Base-by-base conservation (phyloP, 805 yeast species). In the Lachancea thermotolerans region DNA sequence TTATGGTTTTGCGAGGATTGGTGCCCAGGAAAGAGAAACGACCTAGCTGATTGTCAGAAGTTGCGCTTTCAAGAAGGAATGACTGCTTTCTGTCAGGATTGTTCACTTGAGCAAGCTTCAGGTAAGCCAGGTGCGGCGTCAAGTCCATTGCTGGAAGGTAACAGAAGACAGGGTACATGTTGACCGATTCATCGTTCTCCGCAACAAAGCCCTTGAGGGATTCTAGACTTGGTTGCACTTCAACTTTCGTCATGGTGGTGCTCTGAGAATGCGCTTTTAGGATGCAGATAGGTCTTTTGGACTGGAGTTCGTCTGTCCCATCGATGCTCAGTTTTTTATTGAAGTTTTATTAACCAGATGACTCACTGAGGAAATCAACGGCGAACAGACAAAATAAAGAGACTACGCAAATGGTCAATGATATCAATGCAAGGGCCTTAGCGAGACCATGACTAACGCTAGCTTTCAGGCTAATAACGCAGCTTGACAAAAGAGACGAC, bases 21-120 rank as follows among this genome's bases (percentile, higher is more conserved):
- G 82, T 72, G 2, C 99, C 99, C 60, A 93, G 80, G 63, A 90
- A 91, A 0, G 97, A 87, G 67, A 82, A 93, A 53, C 99, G 73
- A 50, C 86, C 95, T 28, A 93, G 78, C 38, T 83, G 81, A 60
- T 90, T 96, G 41, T 96, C 96, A 48, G 86, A 86, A 49, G 76
- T 77, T 1, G 98, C 95, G 54, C 91, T 80, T 65, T 93, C 99
- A 53, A 93, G 77, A 42, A 93, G 69, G 57, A 91, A 90, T 3
- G 95, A 83, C 33, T 83, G 84, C 0, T 72, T 57, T 52, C 84
- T 74, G 29, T 73, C 65, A 51, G 74, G 71, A 30, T 75, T 74
- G 39, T 91, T 85, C 34, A 69, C 49, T 35, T 62, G 61, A 6
- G 95, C 82, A 44, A 93, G 73, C 65, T 85, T 87, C 59, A 93